Evolutionary conservation across 73 alveolate species (phyloP), one percentile per base, ranked within the genome.

Genomic region (Symbiodinium natans): DNA sequence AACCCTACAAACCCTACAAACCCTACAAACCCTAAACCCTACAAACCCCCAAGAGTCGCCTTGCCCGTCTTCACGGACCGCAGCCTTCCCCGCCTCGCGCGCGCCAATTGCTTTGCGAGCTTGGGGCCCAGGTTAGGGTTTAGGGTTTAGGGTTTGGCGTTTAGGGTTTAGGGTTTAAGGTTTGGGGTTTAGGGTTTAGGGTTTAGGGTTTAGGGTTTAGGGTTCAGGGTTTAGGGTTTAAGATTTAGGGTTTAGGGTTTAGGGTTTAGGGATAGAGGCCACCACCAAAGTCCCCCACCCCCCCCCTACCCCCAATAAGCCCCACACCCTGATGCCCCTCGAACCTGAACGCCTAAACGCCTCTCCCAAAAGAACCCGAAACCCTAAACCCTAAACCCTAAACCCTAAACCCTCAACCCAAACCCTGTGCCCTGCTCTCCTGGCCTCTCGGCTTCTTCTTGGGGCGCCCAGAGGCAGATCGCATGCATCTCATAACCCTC

Each of bases 401-500:
- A 25, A 46, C 59, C 59, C 59, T 46, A 46, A 46, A 46, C 59
- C 59, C 59, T 46, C 6, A 46, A 46, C 59, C 59, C 59, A 13
- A 46, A 46, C 6, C 59, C 59, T 13, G 13, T 13, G 33, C 83
- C 83, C 1, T 15, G 19, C 39, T 41, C 48, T 15, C 29, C 33
- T 34, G 5, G 86, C 95, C 95, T 89, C 77, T 89, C 96, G 41
- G 96, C 87, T 39, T 89, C 96, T 7, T 40, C 43, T 13, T 63
- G 46, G 17, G 86, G 88, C 25, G 96, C 77, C 86, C 87, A 89
- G 31, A 89, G 87, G 88, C 96, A 89, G 39, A 89, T 89, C 87
- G 96, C 96, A 41, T 89, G 87, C 96, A 89, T 89, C 96, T 89
- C 96, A n/a, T 89, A 89, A 36, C 46, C 96, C 96, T 89, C 38